phyloP scores from a whole-genome alignment of 768 basidiomycete species.

The Gelatoporia subvermispora region DNA sequence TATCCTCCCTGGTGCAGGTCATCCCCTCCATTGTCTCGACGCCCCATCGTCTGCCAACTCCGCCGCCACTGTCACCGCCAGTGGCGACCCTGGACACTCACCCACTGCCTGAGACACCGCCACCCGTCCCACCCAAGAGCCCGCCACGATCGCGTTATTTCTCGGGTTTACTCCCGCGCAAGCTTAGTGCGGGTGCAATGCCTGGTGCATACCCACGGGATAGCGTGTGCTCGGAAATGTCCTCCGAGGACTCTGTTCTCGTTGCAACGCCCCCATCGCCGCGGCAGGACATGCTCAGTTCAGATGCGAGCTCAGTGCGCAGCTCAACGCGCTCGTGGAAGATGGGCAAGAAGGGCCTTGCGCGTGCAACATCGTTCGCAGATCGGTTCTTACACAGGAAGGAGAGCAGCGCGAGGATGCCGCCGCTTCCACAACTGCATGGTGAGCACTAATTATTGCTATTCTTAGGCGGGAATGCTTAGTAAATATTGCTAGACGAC shows the following conservation, averaged over 20 bases:
- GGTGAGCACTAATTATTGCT: no score
- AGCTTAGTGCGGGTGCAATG: slow-evolving; percentile 18
- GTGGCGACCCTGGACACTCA: neutral
- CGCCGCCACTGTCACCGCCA: neutral
- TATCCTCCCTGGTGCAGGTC: slow-evolving; percentile 4
- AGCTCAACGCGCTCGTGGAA: slow-evolving; percentile 27
- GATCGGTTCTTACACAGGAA: slow-evolving; percentile 19
- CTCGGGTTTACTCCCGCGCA: slow-evolving; percentile 20
- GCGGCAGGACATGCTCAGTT: slow-evolving; percentile 23
- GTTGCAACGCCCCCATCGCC: slow-evolving; percentile 57
- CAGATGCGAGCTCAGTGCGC: slow-evolving; percentile 24
- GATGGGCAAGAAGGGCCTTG: slow-evolving; percentile 21
- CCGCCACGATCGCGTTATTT: slow-evolving; percentile 35
- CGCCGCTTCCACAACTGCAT: slow-evolving; percentile 10
- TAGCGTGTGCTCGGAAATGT: slow-evolving; percentile 59
- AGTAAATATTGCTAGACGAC: slow-evolving; percentile 5
- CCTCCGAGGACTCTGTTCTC: slow-evolving; percentile 62
- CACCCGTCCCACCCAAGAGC: slow-evolving; percentile 14
- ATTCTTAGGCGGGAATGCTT: slow-evolving; percentile 1
- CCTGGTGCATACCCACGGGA: slow-evolving; percentile 44
- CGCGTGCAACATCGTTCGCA: slow-evolving; percentile 21
- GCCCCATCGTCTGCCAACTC: neutral
- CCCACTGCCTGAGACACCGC: slow-evolving; percentile 7
- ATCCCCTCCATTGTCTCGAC: slow-evolving; percentile 3
- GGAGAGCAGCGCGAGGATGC: slow-evolving; percentile 14